phyloP scores from a whole-genome alignment of 78 protist species.

The Protostelium mycophagum region DNA sequence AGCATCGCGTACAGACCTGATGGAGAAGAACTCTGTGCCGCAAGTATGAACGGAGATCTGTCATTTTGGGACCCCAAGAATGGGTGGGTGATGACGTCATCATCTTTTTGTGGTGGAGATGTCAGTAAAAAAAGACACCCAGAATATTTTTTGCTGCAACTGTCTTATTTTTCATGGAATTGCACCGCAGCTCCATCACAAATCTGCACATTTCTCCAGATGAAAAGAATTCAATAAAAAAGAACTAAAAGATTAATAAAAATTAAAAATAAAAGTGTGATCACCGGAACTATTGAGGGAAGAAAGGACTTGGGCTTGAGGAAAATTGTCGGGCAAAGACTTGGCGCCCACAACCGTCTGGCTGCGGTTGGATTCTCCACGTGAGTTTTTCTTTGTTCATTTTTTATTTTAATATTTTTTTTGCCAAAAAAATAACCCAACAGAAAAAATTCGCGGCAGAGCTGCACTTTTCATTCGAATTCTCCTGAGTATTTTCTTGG shows the following conservation, averaged over 20 bases:
- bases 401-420: too few relatives aligned
- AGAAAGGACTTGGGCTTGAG: conserved; percentile 36
- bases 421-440: too few relatives aligned
- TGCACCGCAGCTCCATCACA: too few relatives aligned
- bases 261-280: too few relatives aligned
- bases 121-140: background rate
- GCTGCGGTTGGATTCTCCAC: conserved; percentile 46
- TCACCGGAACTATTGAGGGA: conserved; percentile 68
- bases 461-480: too few relatives aligned
- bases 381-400: background rate
- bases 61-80: conserved; percentile 25
- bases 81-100: background rate
- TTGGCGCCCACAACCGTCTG: background rate
- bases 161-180: too few relatives aligned
- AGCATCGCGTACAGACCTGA: conserved; percentile 70
- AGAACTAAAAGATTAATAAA: too few relatives aligned
- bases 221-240: too few relatives aligned
- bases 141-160: too few relatives aligned
- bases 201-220: too few relatives aligned
- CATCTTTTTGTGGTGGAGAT: background rate
- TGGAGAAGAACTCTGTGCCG: conserved; percentile 53
- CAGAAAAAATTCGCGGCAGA: too few relatives aligned
- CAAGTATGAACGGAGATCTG: conserved; percentile 40
- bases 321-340: background rate
- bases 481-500: too few relatives aligned